phyloP scores from a whole-genome alignment of 768 basidiomycete genomes.

The Glaciozyma antarctica region DNA sequence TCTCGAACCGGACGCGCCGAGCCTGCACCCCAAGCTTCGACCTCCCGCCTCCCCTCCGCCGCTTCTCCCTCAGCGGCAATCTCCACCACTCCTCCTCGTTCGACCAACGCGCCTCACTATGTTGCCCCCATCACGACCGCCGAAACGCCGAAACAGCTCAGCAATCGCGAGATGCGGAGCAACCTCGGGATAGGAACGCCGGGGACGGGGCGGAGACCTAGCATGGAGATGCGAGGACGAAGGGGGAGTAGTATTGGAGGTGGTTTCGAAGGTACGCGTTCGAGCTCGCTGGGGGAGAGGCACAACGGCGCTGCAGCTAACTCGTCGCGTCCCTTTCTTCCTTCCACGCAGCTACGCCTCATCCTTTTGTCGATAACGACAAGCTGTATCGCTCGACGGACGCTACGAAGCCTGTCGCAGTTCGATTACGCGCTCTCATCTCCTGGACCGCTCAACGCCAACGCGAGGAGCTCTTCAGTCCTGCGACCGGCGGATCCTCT shows the following conservation, averaged over 20 bases:
- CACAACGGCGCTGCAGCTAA: neutral
- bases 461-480: slow-evolving; percentile 5
- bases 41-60: neutral
- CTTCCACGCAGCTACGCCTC: slow-evolving; percentile 13
- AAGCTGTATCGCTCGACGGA: slow-evolving; percentile 30
- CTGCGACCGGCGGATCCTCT: neutral
- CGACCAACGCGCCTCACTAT: neutral
- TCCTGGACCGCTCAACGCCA: slow-evolving; percentile 25
- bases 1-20: neutral
- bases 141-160: slow-evolving; percentile 27
- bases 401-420: slow-evolving; percentile 15
- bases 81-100: slow-evolving; percentile 7
- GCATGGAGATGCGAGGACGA: slow-evolving; percentile 14
- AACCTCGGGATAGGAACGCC: slow-evolving; percentile 8
- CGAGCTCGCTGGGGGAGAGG: neutral
- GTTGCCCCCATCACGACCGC: neutral
- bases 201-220: slow-evolving; percentile 10
- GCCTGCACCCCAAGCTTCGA: slow-evolving; percentile 5
- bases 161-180: slow-evolving; percentile 20
- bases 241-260: slow-evolving; percentile 25
- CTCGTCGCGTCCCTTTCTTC: neutral
- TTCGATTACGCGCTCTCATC: slow-evolving; percentile 17
- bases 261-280: slow-evolving; percentile 13
- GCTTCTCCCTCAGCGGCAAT: neutral
- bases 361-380: slow-evolving; percentile 20